Base-by-base conservation (phyloP, 2,329 filamentous ascomycete species). In the Nemania bipapillata region DNA sequence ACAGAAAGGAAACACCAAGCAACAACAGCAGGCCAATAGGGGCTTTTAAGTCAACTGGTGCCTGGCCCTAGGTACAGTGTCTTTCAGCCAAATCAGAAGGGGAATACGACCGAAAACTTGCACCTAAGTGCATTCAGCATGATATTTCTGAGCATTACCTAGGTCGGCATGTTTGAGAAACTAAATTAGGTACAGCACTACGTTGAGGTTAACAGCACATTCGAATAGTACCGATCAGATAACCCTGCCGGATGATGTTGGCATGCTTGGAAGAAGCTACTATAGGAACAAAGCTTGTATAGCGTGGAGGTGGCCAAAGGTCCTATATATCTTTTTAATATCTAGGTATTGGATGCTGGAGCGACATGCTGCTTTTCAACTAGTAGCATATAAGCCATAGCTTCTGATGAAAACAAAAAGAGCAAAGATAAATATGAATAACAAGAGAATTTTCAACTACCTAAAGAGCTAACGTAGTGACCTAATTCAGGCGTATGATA, bases 1-100 rank as follows among this genome's bases (percentile, higher is more conserved):
- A 61, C 80, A 84, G 60, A 88, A 87, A 77, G 80, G 66, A n/a
- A 69, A 67, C 56, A 73, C 65, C 60, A 77, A 71, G 58, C 69
- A 75, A 53, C 68, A 68, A 49, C 72, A 70, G 65, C 65, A 45
- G 35, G 59, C 65, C 32, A 72, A 56, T 53, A 72, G 73, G 60
- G 68, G 66, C 54, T 77, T 75, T 42, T 76, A 53, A 26, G 22
- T 9, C 26, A 7, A 15, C 28, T 26, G 15, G 4, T 17, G 9
- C 45, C 9, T 24, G n/a, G 12, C n/a, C 52, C 42, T 6, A 17
- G 49, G 11, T 15, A 17, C 9, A 11, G 37, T 3, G 4, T 15
- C 32, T 30, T 32, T 11, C 5, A 40, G 30, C 8, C 8, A 30
- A 52, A 30, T 32, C 11, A 53, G 45, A 58, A 42, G 32, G n/a